phyloP scores from a whole-genome alignment of 148 eudicot species.

The Limonium bicolor region DNA sequence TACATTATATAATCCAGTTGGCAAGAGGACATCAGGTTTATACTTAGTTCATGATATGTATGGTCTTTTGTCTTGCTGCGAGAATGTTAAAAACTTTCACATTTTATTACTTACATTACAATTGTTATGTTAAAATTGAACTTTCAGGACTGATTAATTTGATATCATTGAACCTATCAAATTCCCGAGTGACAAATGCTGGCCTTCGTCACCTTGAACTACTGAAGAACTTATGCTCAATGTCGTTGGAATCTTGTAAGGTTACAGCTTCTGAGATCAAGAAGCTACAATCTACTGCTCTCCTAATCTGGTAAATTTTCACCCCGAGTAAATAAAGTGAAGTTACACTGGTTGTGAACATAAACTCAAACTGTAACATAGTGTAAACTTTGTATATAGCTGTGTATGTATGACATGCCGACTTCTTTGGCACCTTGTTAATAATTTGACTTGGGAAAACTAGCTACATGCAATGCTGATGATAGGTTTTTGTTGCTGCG shows the following conservation, averaged over 20 bases:
- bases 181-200: constrained; percentile 56
- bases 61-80: too few species aligned
- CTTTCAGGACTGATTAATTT: constrained; percentile 53
- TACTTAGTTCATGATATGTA: too few species aligned
- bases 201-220: constrained; percentile 53
- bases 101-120: background rate
- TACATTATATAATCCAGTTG: too few species aligned
- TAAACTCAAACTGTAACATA: background rate
- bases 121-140: background rate
- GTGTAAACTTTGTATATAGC: background rate
- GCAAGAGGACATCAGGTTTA: too few species aligned
- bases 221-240: constrained; percentile 58
- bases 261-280: constrained; percentile 66
- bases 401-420: too few species aligned
- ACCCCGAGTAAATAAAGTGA: constrained; percentile 69
- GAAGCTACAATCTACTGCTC: constrained; percentile 51
- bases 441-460: too few species aligned
- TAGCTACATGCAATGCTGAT: too few species aligned
- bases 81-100: too few species aligned
- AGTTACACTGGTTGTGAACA: too few species aligned
- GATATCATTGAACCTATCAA: constrained; percentile 65
- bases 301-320: constrained; percentile 53
- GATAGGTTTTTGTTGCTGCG: too few species aligned
- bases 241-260: constrained; percentile 77
- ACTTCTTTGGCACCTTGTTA: too few species aligned